Evolutionary conservation across 345 rosid species (phyloP).

Genomic region (Eutrema heterophyllum): DNA sequence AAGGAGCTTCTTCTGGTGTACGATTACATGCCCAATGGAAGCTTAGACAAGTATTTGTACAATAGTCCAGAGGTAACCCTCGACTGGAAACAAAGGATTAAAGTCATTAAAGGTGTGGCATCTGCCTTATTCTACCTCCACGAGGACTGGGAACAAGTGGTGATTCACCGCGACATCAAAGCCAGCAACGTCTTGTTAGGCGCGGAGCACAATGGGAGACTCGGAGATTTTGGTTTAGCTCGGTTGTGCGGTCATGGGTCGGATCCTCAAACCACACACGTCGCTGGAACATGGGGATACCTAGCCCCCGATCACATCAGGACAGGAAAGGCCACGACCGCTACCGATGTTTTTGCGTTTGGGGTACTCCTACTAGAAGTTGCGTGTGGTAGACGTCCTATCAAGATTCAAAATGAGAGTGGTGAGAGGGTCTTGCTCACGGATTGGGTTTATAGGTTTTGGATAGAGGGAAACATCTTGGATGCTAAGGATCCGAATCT

Average conservation of each 20-base stretch:
- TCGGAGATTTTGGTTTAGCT: constrained; percentile 90
- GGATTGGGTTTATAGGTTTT: constrained; percentile 63
- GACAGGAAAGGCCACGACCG: constrained; percentile 57
- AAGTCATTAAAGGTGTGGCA: constrained; percentile 62
- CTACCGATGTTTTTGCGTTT: constrained; percentile 76
- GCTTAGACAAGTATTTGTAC: constrained; percentile 71
- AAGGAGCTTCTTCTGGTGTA: constrained; percentile 67
- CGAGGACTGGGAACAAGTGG: constrained; percentile 76
- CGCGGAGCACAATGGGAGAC: constrained; percentile 54
- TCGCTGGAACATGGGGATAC: constrained; percentile 85
- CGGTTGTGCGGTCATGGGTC: constrained; percentile 64
- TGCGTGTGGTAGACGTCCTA: constrained; percentile 68
- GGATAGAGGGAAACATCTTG: constrained; percentile 38
- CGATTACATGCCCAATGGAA: constrained; percentile 82
- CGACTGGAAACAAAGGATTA: constrained; percentile 62
- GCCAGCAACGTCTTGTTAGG: constrained; percentile 73
- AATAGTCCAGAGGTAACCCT: constrained; percentile 42
- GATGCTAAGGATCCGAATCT: constrained; percentile 47
- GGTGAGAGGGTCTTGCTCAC: constrained; percentile 31
- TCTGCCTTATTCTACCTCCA: constrained; percentile 68
- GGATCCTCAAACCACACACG: constrained; percentile 65
- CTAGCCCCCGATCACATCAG: constrained; percentile 70
- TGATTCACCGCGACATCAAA: constrained; percentile 77
- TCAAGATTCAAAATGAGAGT: background rate
- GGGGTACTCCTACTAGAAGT: constrained; percentile 77